Conservation (phyloP, 495 filamentous ascomycete species). For the Neurospora africana region DNA sequence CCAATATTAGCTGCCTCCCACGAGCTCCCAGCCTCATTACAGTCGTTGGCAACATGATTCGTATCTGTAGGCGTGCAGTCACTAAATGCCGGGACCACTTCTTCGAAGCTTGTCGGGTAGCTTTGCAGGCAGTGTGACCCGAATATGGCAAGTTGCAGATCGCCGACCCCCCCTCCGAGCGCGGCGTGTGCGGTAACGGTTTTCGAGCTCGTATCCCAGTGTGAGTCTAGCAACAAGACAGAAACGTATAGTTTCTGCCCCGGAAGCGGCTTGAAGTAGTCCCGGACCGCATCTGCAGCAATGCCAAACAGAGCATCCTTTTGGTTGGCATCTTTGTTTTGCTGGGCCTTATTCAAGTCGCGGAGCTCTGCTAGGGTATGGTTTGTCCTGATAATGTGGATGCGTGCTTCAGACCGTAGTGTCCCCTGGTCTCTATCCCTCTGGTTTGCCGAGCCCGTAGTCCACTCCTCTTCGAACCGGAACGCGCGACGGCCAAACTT, state of each 20-base stretch:
- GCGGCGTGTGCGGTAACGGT: constrained; percentile 74
- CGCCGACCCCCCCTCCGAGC: constrained; percentile 51
- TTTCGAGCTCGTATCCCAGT: constrained; percentile 67
- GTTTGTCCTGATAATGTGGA: constrained; percentile 71
- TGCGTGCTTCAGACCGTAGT: constrained; percentile 80
- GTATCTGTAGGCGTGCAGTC: constrained; percentile 86
- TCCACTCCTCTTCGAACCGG: constrained; percentile 89
- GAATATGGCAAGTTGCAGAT: constrained; percentile 76
- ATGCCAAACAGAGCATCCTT: constrained; percentile 65
- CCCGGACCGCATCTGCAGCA: constrained; percentile 61
- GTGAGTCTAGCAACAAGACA: constrained; percentile 69
- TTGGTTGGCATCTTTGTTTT: constrained; percentile 54
- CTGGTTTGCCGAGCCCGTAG: constrained; percentile 60
- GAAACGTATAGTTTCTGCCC: constrained; percentile 83
- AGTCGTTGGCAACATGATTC: constrained; percentile 70
- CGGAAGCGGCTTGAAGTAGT: constrained; percentile 59
- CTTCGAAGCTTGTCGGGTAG: constrained; percentile 75
- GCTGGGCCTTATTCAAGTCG: constrained; percentile 70
- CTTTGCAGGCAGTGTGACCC: constrained; percentile 83
- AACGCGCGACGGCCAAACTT: constrained; percentile 75
- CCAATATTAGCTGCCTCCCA: constrained; percentile 90
- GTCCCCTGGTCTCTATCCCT: constrained; percentile 55
- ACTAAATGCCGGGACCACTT: constrained; percentile 72
- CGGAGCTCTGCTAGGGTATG: constrained; percentile 77
- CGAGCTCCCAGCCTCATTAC: constrained; percentile 70